Evolutionary conservation across 805 yeast genomes (phyloP), one percentile per base, ranked within the genome.

Genomic region (Candida maltosa): DNA sequence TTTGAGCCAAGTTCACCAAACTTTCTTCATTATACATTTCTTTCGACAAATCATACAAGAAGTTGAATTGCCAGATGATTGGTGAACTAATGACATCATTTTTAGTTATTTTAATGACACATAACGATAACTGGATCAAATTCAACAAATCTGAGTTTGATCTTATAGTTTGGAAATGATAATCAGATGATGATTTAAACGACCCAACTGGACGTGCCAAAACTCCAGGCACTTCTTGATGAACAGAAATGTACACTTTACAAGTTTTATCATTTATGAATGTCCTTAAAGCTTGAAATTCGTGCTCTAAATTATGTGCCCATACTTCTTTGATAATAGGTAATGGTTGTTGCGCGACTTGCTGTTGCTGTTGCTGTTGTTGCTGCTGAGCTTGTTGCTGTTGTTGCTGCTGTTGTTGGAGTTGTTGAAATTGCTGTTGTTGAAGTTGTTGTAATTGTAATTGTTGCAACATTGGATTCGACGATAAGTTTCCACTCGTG

Each of bases 41-140:
- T 22, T 70, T 65, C 25, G 74, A 69, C 24, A 85, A 62, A 58
- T 85, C 89, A 59, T 88, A 93, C 46, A 74, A 70, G 65, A 93
- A 88, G 59, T 93, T 93, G 65, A 93, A 89, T 57, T 91, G 97
- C 96, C 97, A 93, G n/a, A 96, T 87, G 16, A 87, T 59, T 0
- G 94, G 80, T 27, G 87, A 67, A 17, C 95, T 94, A 30, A 59
- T 45, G 3, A 9, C 16, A 42, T 63, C 69, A 40, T 58, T 56
- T 31, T 58, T 51, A 43, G 53, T 54, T 25, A 64, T 48, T 42
- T 65, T 65, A 12, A 63, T 57, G 3, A 62, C 62, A 45, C 73
- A 67, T 32, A 67, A 53, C 2, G 63, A 54, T 36, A 93, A 73
- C 60, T 93, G 98, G 37, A 93, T 81, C 39, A 93, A 76, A 48